These are phyloP conservation scores for Lodderomyces elongisporus DNA, from an alignment of 1,139 yeast genomes.

Conservation along the genomic window DNA sequence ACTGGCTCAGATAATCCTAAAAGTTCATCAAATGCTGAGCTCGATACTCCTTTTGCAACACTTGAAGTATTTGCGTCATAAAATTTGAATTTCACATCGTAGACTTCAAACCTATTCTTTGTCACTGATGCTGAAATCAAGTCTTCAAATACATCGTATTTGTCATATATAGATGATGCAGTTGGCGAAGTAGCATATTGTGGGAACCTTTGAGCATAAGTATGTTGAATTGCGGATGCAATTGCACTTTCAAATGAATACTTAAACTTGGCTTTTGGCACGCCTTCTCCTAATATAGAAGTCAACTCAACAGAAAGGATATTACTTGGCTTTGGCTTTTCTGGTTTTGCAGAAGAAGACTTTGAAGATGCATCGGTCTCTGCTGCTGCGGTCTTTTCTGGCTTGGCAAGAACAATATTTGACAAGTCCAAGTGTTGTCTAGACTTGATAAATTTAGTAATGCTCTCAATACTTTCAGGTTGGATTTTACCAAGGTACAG, in stretches of 20 bases:
- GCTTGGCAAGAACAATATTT: slow-evolving; percentile 53
- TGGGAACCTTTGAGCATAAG: slow-evolving; percentile 42
- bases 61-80: slow-evolving; percentile 4
- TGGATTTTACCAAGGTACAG: slow-evolving; percentile 75
- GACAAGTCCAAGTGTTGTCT: slow-evolving; percentile 72
- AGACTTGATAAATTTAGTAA: slow-evolving; percentile 54
- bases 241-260: slow-evolving; percentile 29
- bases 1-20: slow-evolving; percentile 30
- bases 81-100: slow-evolving; percentile 27
- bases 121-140: slow-evolving; percentile 55
- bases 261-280: slow-evolving; percentile 26
- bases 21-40: slow-evolving; percentile 37
- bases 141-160: slow-evolving; percentile 63
- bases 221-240: slow-evolving; percentile 27
- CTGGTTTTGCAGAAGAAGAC: slow-evolving; percentile 7
- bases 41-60: slow-evolving; percentile 1
- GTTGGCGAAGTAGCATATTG: slow-evolving; percentile 44
- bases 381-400: slow-evolving; percentile 12
- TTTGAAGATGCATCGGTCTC: neutral
- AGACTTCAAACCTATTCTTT: slow-evolving; percentile 52
- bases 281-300: slow-evolving; percentile 23
- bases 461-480: slow-evolving; percentile 41
- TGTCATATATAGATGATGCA: slow-evolving; percentile 16
- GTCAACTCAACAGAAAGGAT: slow-evolving; percentile 23
- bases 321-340: slow-evolving; percentile 26